Percentiles rank a stretch among this genome's conserved stretches.
These are phyloP conservation scores for Lobulomyces angularis DNA, from an alignment of 192 early-diverging fungal genomes.

Conservation along the genomic window DNA sequence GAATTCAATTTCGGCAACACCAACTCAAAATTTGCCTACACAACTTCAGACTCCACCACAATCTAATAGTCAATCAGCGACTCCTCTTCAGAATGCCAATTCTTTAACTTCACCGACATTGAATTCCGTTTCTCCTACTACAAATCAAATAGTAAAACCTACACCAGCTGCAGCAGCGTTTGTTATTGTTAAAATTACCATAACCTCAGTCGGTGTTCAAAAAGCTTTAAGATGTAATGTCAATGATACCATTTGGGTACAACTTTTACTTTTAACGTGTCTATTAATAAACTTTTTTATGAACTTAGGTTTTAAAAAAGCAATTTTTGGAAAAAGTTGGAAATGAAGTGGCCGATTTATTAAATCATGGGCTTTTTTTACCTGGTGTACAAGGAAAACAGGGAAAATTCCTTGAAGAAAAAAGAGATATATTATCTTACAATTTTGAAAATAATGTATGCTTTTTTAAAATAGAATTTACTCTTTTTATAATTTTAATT, in stretches of 20 bases:
- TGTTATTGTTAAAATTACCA: no score
- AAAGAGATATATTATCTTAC: slow-evolving; percentile 16
- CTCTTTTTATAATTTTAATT: background rate
- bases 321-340: slow-evolving; percentile 35
- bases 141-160: no score
- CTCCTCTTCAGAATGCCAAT: no score
- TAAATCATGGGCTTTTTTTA: slow-evolving; percentile 34
- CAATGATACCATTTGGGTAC: slow-evolving; percentile 27
- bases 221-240: slow-evolving; percentile 23
- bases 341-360: slow-evolving; percentile 24
- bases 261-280: no score
- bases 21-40: no score
- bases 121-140: slow-evolving; percentile 20
- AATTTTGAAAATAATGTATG: slow-evolving; percentile 26
- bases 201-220: no score
- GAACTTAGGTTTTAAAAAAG: slow-evolving; percentile 31
- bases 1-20: no score
- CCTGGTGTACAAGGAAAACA: slow-evolving; percentile 17
- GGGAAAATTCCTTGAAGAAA: slow-evolving; percentile 38
- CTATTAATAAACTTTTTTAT: no score
- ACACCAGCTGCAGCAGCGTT: no score
- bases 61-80: no score
- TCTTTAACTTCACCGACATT: slow-evolving; percentile 33
- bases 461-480: slow-evolving; percentile 9
- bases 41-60: no score